Evolutionary conservation across 1,139 yeast genomes (phyloP), one percentile per base, ranked within the genome.

Genomic region (Zhuliangozyma parablackwelliae): DNA sequence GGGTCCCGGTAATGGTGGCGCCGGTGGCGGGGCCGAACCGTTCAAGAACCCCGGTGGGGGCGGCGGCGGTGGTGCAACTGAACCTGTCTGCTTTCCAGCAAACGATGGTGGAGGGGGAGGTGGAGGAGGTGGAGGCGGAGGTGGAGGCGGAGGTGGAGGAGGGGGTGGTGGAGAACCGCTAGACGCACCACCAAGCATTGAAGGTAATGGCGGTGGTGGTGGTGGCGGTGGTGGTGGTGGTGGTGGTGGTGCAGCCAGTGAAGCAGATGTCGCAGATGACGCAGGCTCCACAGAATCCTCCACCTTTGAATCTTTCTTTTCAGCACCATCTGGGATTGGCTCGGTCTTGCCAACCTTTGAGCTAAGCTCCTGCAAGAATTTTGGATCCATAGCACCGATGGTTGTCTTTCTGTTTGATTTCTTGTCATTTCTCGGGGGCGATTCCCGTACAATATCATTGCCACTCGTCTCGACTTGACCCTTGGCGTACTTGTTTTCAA

Each of bases 321-420:
- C 41, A 23, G 50, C 49, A 7, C 42, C 54, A 21, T 54, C 62
- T 9, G 24, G 24, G 29, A 66, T 61, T 1, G 73, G 56, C 5
- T 62, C 60, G 6, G 63, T 49, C 43, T 57, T 66, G 10, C 56
- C 59, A 9, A 80, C 82, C 48, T 76, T 80, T 8, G 69, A 58
- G 20, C 75, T 66, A 43, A 82, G 62, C 48, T 82, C 89, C 37
- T 71, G 67, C 46, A 82, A 63, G 56, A 78, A 80, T 32, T 69
- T 57, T 8, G 84, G 80, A 47, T 75, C 66, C 67, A 72, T 66
- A 1, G 65, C 67, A 21, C 63, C 65, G 25, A 66, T 53, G 1
- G 68, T 58, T 2, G 70, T 61, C 34, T 54, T 54, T 35, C 72
- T 51, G 41, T 66, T 54, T 10, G 21, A 8, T 21, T 40, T 49